These are phyloP conservation scores for Rhizopogon rudus DNA, from an alignment of 768 basidiomycete species.

Conservation along the genomic window DNA sequence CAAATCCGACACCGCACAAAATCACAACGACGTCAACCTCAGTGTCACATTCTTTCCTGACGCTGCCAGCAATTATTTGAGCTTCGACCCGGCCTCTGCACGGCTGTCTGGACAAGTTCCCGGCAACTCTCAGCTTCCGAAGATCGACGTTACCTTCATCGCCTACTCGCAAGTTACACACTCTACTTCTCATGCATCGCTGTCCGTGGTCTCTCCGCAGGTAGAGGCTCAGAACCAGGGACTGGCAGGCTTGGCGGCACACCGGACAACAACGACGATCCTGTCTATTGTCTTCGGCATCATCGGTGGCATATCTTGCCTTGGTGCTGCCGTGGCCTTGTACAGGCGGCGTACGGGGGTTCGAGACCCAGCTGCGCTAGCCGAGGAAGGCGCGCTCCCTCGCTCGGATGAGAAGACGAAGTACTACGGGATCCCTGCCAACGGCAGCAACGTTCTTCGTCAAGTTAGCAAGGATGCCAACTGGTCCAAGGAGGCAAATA, in stretches of 20 bases:
- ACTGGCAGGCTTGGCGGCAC: conserved; percentile 37
- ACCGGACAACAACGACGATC: conserved; percentile 48
- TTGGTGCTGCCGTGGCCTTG: conserved; percentile 51
- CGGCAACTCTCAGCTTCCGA: conserved; percentile 31
- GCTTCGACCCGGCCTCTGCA: conserved; percentile 41
- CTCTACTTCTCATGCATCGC: conserved; percentile 63
- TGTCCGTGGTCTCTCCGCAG: conserved; percentile 44
- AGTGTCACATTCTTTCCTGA: conserved; percentile 52
- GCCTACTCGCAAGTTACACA: conserved; percentile 64
- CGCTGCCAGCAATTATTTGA: conserved; percentile 44
- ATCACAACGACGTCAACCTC: conserved; percentile 42
- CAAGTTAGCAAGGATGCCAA: conserved; percentile 21
- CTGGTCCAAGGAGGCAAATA: conserved; percentile 25
- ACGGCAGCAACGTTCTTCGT: conserved; percentile 6
- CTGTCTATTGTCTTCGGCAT: conserved; percentile 58
- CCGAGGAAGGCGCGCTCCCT: conserved; percentile 51
- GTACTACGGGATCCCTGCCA: conserved; percentile 56
- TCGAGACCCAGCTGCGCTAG: conserved; percentile 54
- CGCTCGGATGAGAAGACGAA: conserved; percentile 59
- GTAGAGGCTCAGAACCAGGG: conserved; percentile 29
- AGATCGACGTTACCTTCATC: conserved; percentile 53
- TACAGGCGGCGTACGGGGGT: conserved; percentile 53
- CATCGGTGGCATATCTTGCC: conserved; percentile 51
- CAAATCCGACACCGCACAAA: conserved; percentile 24
- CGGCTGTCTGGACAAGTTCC: conserved; percentile 58